Evolutionary conservation across 2,329 filamentous ascomycete species (phyloP).

Genomic region (Alternaria sp.): DNA sequence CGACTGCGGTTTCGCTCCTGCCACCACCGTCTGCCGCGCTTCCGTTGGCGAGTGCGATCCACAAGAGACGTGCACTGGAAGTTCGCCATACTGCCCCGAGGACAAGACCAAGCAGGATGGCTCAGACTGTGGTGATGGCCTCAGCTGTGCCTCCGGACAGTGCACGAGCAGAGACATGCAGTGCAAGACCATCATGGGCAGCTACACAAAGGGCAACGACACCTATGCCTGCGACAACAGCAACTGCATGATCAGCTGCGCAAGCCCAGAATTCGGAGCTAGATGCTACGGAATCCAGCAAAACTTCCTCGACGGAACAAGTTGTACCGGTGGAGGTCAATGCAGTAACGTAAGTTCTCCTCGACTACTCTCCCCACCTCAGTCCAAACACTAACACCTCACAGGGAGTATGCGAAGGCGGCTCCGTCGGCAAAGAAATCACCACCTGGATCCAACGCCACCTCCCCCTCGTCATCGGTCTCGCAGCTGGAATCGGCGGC

Average conservation of each 20-base stretch:
- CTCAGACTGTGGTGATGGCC: slow-evolving; percentile 70
- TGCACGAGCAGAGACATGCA: slow-evolving; percentile 92
- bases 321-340: slow-evolving; percentile 78
- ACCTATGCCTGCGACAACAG: slow-evolving; percentile 78
- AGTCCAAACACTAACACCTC: slow-evolving; percentile 8
- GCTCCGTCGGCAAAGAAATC: slow-evolving; percentile 73
- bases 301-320: slow-evolving; percentile 91
- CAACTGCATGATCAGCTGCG: slow-evolving; percentile 79
- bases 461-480: slow-evolving; percentile 81
- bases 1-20: slow-evolving; percentile 69
- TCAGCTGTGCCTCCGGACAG: slow-evolving; percentile 88
- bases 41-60: slow-evolving; percentile 86
- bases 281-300: slow-evolving; percentile 80
- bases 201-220: slow-evolving; percentile 73
- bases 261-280: slow-evolving; percentile 69
- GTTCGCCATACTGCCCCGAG: slow-evolving; percentile 72
- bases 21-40: slow-evolving; percentile 77
- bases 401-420: slow-evolving; percentile 75
- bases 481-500: slow-evolving; percentile 73
- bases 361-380: neutral
- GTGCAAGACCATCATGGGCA: slow-evolving; percentile 83
- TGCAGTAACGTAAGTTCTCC: slow-evolving; percentile 69
- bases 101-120: slow-evolving; percentile 76
- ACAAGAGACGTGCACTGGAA: slow-evolving; percentile 80
- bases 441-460: slow-evolving; percentile 77